Conservation (phyloP, 148 eudicot genomes). For the Spergularia bocconei region DNA sequence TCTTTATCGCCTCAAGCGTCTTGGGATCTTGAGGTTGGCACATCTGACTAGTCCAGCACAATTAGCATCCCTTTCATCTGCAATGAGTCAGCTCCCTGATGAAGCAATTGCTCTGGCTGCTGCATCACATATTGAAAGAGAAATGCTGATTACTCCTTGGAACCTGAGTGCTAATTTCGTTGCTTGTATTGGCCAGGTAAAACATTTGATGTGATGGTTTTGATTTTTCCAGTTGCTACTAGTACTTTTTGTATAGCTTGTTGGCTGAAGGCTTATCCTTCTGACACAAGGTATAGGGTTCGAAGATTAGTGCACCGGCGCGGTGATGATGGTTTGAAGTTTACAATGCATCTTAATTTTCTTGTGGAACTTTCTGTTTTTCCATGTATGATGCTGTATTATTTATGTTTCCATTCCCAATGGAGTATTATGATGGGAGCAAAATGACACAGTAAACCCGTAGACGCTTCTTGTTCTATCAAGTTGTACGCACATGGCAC, state of each 20-base stretch:
- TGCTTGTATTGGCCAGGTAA: constrained; percentile 90
- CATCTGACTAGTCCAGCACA: constrained; percentile 53
- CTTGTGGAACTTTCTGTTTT: too few relatives aligned
- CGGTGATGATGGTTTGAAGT: too few relatives aligned
- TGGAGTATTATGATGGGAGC: too few relatives aligned
- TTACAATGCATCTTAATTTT: not conserved
- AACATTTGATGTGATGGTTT: not conserved
- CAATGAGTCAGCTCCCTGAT: constrained; percentile 94
- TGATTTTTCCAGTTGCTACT: not conserved
- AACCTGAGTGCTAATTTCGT: constrained; percentile 94
- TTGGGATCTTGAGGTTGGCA: constrained; percentile 78
- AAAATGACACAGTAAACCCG: too few relatives aligned
- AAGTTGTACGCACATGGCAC: too few relatives aligned
- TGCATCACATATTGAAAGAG: constrained; percentile 97
- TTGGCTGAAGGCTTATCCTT: too few relatives aligned
- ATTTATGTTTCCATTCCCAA: too few relatives aligned
- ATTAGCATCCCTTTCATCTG: constrained; percentile 60
- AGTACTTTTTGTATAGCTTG: not conserved
- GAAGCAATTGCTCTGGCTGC: constrained; percentile 97
- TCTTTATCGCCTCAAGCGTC: constrained; percentile 73
- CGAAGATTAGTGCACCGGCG: too few relatives aligned
- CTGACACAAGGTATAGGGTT: too few relatives aligned
- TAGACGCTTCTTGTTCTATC: too few relatives aligned
- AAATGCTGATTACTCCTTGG: constrained; percentile 98
- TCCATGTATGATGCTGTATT: too few relatives aligned